Evolutionary conservation across 1,139 yeast genomes (phyloP).

Genomic region (Nadsonia commutata): DNA sequence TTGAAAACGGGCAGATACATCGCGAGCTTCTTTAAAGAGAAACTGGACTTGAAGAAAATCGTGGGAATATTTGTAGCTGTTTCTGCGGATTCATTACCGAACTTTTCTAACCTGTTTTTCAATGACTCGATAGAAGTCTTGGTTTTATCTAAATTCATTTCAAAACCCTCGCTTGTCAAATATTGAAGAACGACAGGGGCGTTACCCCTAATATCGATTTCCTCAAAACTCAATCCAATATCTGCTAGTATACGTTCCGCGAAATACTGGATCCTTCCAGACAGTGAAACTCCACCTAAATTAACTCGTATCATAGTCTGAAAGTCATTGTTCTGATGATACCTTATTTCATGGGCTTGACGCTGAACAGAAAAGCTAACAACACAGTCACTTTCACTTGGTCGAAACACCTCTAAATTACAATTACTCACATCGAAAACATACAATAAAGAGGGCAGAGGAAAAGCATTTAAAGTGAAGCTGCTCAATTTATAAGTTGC

Average conservation of each 20-base stretch:
- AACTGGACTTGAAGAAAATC: too few species aligned
- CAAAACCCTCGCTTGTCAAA: background rate
- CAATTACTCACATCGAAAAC: background rate
- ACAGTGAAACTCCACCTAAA: background rate
- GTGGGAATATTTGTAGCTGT: too few species aligned
- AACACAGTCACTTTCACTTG: background rate
- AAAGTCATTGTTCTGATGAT: background rate
- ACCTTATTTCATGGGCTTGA: background rate
- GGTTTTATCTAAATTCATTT: background rate
- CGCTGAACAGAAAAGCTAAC: background rate
- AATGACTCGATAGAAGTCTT: background rate
- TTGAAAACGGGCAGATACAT: constrained; percentile 4
- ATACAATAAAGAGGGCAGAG: background rate
- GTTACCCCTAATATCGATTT: background rate
- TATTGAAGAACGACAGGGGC: too few species aligned
- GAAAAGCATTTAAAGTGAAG: background rate
- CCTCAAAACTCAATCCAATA: background rate
- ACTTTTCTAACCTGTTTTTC: too few species aligned
- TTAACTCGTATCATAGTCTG: background rate
- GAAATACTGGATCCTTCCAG: background rate
- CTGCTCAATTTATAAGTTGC: background rate
- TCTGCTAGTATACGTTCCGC: background rate
- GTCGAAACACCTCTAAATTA: background rate
- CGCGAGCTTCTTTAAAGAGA: too few species aligned
- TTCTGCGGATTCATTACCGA: too few species aligned